Base-by-base conservation (phyloP, 129 eudicot species). In the Sambucus nigra region DNA sequence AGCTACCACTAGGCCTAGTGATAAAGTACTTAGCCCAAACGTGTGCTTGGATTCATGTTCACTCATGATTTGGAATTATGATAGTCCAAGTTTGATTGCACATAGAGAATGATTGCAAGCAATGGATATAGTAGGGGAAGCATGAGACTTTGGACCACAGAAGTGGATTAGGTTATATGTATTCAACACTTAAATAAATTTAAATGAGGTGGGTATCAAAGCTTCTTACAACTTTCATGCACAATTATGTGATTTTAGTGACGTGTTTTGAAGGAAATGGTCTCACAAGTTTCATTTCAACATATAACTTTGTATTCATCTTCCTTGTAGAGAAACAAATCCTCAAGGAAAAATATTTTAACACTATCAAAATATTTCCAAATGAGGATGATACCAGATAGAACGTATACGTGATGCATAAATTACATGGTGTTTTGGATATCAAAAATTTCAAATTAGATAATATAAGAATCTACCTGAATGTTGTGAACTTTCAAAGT, bases 401-500 rank as follows among this genome's bases (percentile, higher is more conserved):
- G 21, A 29, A 14, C 0, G 13, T 8, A 5, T 11, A 13, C 15
- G 10, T n/a, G 38, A 56, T 14, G 8, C 22, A 13, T 13, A 47
- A 23, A 14, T 2, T 23, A 24, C 23, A 3, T 24, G 47, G 25
- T 42, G 11, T 26, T 28, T 7, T 23, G 55, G 28, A 50, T 23
- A 10, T 26, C 6, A 26, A 1, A n/a, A 8, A 25, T 5, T 10
- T 16, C n/a, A 26, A n/a, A 44, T 21, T 5, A 26, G 19, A 15
- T 20, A 25, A 5, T 6, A 44, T 9, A 5, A 45, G 48, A 5
- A 26, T 48, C 5, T 71, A 81, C 95, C 87, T 88, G 89, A 14
- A 88, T 81, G 52, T 89, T 79, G 69, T 66, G 79, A 62, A 84
- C 98, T 65, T 89, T 89, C 46, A 81, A 60, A 35, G 95, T 81